phyloP scores from a whole-genome alignment of 176 grass and related monocot species.

The Oryza nivara region DNA sequence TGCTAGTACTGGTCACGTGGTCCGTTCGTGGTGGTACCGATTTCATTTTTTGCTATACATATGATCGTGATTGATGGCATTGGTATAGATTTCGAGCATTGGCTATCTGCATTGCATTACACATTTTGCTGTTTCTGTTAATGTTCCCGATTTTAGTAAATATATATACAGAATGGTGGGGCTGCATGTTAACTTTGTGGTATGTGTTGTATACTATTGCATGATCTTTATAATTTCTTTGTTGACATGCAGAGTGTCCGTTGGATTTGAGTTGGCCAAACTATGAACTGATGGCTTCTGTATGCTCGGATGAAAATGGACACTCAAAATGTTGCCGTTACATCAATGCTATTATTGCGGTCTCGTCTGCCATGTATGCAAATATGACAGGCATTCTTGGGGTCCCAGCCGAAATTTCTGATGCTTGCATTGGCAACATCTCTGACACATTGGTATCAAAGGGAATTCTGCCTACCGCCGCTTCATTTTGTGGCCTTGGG shows the following conservation, averaged over 20 bases:
- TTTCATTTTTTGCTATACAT: too few species aligned
- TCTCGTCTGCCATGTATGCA: slow-evolving; percentile 82
- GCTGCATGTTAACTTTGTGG: background rate
- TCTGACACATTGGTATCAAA: slow-evolving; percentile 66
- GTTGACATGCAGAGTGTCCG: slow-evolving; percentile 71
- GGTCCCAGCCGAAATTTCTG: slow-evolving; percentile 63
- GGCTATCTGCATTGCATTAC: too few species aligned
- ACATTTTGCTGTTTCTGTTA: too few species aligned
- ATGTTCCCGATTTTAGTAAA: background rate
- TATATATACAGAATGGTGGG: background rate
- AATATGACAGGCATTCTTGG: slow-evolving; percentile 73
- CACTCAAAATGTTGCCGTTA: slow-evolving; percentile 88
- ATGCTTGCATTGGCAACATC: slow-evolving; percentile 63
- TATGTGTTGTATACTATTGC: background rate
- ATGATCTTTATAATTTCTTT: background rate
- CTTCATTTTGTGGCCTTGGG: slow-evolving; percentile 78
- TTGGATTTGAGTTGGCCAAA: slow-evolving; percentile 90
- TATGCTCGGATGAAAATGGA: slow-evolving; percentile 72
- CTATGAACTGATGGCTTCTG: slow-evolving; percentile 61
- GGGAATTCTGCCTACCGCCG: slow-evolving; percentile 58
- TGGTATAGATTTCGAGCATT: too few species aligned
- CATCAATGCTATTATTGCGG: slow-evolving; percentile 76
- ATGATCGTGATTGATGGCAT: too few species aligned
- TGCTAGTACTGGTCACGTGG: too few species aligned
- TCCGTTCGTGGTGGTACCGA: too few species aligned